Evolutionary conservation across 2,329 filamentous ascomycete genomes (phyloP).

Genomic region (Clarireedia homoeocarpa): DNA sequence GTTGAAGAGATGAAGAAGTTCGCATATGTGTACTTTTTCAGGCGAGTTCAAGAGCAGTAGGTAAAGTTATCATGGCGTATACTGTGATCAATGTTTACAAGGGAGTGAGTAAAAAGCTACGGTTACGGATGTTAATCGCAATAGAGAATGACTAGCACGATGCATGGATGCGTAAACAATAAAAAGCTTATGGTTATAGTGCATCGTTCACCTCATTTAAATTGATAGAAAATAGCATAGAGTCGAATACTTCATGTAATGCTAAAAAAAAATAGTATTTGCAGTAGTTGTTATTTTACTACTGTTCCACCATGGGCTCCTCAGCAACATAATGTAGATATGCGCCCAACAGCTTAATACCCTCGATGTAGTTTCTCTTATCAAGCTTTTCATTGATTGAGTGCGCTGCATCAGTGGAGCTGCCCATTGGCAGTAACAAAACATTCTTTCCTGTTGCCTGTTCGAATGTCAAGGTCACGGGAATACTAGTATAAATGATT

Average conservation of each 20-base stretch:
- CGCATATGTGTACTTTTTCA: constrained; percentile 96
- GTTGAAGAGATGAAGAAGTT: constrained; percentile 98
- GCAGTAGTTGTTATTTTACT: background rate
- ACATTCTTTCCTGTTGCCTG: constrained; percentile 98
- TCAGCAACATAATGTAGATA: constrained; percentile 95
- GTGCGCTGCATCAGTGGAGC: constrained; percentile 91
- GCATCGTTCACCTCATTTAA: background rate
- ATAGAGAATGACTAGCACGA: constrained; percentile 1
- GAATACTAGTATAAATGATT: constrained; percentile 55
- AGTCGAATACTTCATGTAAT: too few relatives aligned
- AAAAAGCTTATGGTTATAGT: background rate
- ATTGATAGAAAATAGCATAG: background rate
- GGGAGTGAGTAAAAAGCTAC: background rate
- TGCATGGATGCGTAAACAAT: background rate
- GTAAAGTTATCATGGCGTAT: background rate
- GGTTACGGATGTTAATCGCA: background rate
- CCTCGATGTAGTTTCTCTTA: constrained; percentile 95
- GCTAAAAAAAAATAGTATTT: background rate
- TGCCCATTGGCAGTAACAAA: constrained; percentile 90
- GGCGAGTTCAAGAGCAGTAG: constrained; percentile 10
- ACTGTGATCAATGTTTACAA: background rate
- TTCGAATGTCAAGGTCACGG: constrained; percentile 94
- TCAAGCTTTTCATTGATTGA: constrained; percentile 99
- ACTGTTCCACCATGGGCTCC: constrained; percentile 51
- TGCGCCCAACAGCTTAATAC: constrained; percentile 87